Conservation (phyloP, 163 green algal genomes). For the Chlorella variabilis region DNA sequence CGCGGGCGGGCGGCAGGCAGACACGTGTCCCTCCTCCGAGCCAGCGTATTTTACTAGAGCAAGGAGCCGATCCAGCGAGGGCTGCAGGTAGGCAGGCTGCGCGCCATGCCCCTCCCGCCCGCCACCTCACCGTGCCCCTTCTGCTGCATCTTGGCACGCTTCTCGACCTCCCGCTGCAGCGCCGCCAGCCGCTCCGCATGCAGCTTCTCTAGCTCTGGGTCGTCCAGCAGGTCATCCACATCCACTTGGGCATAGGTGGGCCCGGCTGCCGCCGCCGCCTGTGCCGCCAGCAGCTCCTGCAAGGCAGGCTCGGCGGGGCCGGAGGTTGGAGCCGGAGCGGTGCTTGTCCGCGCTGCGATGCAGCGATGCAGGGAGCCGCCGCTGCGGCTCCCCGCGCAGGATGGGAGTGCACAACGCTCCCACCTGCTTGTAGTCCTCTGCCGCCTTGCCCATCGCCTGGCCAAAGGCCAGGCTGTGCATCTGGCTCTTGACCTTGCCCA, state of each 20-base stretch:
- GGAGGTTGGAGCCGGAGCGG: too few species aligned
- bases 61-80: neutral
- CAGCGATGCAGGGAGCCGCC: too few species aligned
- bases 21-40: neutral
- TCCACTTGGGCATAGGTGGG: conserved; percentile 61
- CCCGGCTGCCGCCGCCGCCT: conserved; percentile 38
- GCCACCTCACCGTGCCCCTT: conserved; percentile 88
- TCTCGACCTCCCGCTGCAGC: conserved; percentile 84
- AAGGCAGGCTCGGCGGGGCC: too few species aligned
- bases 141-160: conserved; percentile 73
- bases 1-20: neutral
- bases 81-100: too few species aligned
- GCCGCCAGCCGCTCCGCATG: conserved; percentile 87
- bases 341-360: too few species aligned
- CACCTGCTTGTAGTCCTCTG: conserved; percentile 89
- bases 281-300: conserved; percentile 61
- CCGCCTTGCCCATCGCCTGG: conserved; percentile 83
- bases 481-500: conserved; percentile 63
- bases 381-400: neutral
- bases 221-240: conserved; percentile 86
- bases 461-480: conserved; percentile 81
- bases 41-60: neutral
- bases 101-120: conserved; percentile 46
- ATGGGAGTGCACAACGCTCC: too few species aligned
- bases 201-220: conserved; percentile 91